These are phyloP conservation scores for Vigna hirtella DNA, from an alignment of 306 rosid genomes.

Conservation along the genomic window DNA sequence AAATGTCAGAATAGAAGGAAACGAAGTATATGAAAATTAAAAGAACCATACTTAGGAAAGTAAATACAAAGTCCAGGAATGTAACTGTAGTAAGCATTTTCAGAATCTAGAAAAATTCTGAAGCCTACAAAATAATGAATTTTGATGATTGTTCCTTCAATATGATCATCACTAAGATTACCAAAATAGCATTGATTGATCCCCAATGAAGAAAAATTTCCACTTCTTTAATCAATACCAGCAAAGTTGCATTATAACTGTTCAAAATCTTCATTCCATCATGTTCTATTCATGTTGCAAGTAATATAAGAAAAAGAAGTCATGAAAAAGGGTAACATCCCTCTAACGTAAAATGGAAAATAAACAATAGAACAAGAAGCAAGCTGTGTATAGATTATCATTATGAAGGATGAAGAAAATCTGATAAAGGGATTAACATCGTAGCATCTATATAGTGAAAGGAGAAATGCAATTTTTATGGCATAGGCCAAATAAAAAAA, in stretches of 20 bases:
- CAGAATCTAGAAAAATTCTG: background rate
- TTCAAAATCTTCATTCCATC: background rate
- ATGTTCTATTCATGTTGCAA: background rate
- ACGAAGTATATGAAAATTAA: background rate
- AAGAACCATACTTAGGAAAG: background rate
- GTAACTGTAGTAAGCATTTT: background rate
- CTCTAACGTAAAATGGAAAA: background rate
- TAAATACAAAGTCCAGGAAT: constrained; percentile 16
- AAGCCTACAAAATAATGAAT: background rate
- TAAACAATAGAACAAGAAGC: background rate
- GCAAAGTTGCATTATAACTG: background rate
- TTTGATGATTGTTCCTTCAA: background rate
- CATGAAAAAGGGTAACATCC: background rate
- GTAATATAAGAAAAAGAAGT: constrained; percentile 9
- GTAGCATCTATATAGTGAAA: background rate
- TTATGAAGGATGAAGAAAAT: background rate
- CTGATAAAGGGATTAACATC: constrained; percentile 6
- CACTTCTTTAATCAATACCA: background rate
- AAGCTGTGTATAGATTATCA: background rate
- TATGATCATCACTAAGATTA: background rate
- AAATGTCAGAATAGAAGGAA: constrained; percentile 29
- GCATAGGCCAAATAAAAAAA: background rate
- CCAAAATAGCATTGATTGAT: constrained; percentile 13
- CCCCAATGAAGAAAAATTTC: background rate
- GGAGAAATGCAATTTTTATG: background rate